A percentile compares a stretch with the other conserved stretches of the same genome.
phyloP scores from a whole-genome alignment of 208 protist species.

The Acanthamoeba royreba region DNA sequence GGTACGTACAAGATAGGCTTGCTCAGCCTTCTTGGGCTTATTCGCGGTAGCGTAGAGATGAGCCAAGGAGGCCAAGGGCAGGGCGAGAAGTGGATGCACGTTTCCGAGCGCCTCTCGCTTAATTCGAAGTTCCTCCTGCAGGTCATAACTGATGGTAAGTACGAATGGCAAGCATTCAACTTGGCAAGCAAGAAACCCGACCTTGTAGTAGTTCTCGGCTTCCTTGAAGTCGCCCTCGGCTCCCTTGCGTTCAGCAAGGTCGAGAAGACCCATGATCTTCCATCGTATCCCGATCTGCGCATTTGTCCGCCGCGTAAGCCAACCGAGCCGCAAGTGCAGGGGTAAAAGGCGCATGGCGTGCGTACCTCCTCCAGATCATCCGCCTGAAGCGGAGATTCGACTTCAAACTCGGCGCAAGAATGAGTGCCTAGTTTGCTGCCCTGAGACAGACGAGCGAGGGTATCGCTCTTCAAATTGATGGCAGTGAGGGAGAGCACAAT shows the following conservation, averaged over 20 bases:
- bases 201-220: constrained; percentile 31
- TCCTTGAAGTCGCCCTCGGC: constrained; percentile 33
- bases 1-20: not conserved
- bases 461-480: not conserved
- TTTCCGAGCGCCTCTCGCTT: not conserved
- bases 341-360: not conserved
- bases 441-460: not conserved
- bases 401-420: not conserved
- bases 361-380: not conserved
- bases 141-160: not conserved
- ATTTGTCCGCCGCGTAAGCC: too few relatives aligned
- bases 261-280: not conserved
- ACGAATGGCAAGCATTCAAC: not conserved
- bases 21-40: not conserved
- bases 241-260: not conserved
- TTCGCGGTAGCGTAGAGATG: not conserved
- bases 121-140: not conserved
- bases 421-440: not conserved
- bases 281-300: not conserved
- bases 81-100: not conserved
- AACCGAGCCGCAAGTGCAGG: not conserved
- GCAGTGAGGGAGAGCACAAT: not conserved
- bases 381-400: not conserved
- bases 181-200: not conserved
- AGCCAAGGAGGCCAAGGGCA: not conserved